phyloP scores from a whole-genome alignment of 176 grass and related monocot genomes.

The Aegilops tauschii region DNA sequence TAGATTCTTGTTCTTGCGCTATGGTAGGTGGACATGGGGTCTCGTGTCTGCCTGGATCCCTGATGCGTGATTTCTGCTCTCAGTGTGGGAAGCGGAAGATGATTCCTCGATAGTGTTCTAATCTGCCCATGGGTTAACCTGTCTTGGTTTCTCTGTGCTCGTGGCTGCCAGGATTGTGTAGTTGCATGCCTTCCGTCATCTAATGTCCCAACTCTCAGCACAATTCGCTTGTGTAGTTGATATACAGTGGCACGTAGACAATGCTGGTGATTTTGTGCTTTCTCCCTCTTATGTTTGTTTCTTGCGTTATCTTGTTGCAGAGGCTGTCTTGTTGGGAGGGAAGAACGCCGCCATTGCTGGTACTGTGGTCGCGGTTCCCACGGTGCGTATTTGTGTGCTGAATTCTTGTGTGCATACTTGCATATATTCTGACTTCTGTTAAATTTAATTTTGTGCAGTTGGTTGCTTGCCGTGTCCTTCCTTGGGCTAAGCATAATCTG shows the following conservation, averaged over 20 bases:
- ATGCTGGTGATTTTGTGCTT: background rate
- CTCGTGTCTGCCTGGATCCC: background rate
- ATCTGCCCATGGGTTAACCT: background rate
- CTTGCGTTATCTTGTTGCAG: slow-evolving; percentile 37
- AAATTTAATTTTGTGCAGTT: slow-evolving; percentile 43
- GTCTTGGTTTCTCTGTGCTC: background rate
- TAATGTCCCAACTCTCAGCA: background rate
- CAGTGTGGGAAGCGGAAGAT: background rate
- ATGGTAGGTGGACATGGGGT: background rate
- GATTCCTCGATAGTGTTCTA: background rate
- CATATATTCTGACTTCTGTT: slow-evolving; percentile 29
- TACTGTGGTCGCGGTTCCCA: slow-evolving; percentile 64
- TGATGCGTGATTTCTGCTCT: background rate
- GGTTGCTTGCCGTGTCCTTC: slow-evolving; percentile 84
- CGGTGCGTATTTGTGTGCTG: slow-evolving; percentile 43
- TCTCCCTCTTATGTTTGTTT: background rate
- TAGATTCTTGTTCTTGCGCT: background rate
- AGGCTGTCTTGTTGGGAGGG: slow-evolving; percentile 61
- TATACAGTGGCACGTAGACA: background rate
- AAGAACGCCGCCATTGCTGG: slow-evolving; percentile 67
- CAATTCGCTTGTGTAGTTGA: background rate
- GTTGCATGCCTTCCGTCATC: background rate
- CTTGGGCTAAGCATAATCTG: slow-evolving; percentile 95
- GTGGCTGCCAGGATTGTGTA: background rate
- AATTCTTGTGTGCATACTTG: background rate